Base-by-base conservation (phyloP, 257 asterid genomes). In the Prunella vulgaris region DNA sequence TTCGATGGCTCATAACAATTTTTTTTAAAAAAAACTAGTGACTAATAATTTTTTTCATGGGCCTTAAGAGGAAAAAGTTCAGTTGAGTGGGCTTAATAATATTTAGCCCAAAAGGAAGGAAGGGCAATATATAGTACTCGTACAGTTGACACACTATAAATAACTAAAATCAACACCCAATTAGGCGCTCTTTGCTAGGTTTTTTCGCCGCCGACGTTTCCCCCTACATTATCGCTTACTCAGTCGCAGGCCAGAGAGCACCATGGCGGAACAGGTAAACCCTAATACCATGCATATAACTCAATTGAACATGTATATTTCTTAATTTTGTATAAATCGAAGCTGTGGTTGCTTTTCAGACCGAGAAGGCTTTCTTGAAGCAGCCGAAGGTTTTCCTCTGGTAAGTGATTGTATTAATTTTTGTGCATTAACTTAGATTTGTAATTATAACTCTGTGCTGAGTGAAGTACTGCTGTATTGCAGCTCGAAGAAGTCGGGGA, bases 341-440 rank as follows among this genome's bases (percentile, higher is more conserved):
- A 51, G 7, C 22, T 48, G 20, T 20, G 13, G 40, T 52, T 76
- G 60, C 21, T 69, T 72, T 79, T 49, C 82, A 87, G 94, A 87
- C 89, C 22, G 94, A 85, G 84, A 87, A 85, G 81, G 90, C 94
- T 1, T 87, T 87, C 74, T 54, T 87, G 77, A 87, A 87, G 87
- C 94, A 87, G 81, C 90, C 94, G 7, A 83, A 82, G 78, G 94
- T 87, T n/a, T 87, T 87, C 70, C 86, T 85, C 28, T 73, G 87
- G 90, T 85, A 77, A 53, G 64, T 18, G 1, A 32, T 5, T 17
- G 21, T 30, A 3, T 17, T 4, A 10, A 1, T 60, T 10, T 49
- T 0, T 70, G 0, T 51, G 0, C 12, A 2, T 22, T 2, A 14
- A 10, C 1, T 60, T 59, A 17, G 62, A 14, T 17, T 30, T 60